A percentile compares a stretch with the other conserved stretches of the same genome.
These are phyloP conservation scores for Chlamydomonas asymmetrica DNA, from an alignment of 139 green algal species.

Conservation along the genomic window DNA sequence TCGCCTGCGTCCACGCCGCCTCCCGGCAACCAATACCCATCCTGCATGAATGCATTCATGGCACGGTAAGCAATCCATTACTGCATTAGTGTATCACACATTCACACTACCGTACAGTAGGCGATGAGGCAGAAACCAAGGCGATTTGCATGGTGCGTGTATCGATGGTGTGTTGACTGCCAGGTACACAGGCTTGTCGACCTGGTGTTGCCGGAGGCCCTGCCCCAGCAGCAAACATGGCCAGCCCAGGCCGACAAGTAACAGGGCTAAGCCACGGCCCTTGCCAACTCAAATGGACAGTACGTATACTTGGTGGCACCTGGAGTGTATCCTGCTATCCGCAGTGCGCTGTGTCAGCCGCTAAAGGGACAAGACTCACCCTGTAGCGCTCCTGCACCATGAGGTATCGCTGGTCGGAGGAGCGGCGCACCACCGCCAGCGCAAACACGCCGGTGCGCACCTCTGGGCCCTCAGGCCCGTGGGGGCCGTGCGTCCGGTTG, in stretches of 20 bases:
- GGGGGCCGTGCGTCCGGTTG: slow-evolving; percentile 22
- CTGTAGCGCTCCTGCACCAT: slow-evolving; percentile 32
- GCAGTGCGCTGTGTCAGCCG: not conserved
- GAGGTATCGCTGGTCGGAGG: slow-evolving; percentile 41
- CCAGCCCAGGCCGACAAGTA: too few relatives aligned
- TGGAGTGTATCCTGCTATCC: not conserved
- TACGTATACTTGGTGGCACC: too few relatives aligned
- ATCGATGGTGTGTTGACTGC: too few relatives aligned
- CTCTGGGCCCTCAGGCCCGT: not conserved
- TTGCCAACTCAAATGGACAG: too few relatives aligned
- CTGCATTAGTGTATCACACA: not conserved
- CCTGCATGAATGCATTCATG: not conserved
- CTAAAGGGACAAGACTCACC: not conserved
- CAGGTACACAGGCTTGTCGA: too few relatives aligned
- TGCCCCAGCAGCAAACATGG: too few relatives aligned
- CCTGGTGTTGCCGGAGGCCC: too few relatives aligned
- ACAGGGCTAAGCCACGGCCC: too few relatives aligned
- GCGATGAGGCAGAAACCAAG: too few relatives aligned
- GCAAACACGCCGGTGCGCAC: slow-evolving; percentile 42
- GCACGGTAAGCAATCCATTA: not conserved
- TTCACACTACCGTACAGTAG: too few relatives aligned
- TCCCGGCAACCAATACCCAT: slow-evolving; percentile 45
- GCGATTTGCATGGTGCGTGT: too few relatives aligned
- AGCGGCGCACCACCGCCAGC: slow-evolving; percentile 30
- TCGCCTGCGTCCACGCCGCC: slow-evolving; percentile 45